Base-by-base conservation (phyloP, 1,139 yeast species). In the Hyphopichia burtonii region DNA sequence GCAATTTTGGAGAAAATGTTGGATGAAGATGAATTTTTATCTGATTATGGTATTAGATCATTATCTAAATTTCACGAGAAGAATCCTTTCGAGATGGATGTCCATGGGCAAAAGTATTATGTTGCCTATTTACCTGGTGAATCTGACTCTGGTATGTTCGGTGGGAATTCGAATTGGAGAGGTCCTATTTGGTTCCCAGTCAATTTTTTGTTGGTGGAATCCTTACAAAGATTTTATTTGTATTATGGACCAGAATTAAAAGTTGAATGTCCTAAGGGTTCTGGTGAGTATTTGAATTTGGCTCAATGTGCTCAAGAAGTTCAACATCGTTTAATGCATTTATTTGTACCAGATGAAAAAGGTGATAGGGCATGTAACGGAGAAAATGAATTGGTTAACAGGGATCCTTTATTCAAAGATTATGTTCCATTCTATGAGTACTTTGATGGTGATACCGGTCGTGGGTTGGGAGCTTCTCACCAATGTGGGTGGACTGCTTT, bases 111-210 rank as follows among this genome's bases (percentile, higher is more conserved):
- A 51, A 72, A 75, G 38, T 91, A 85, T 63, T 70, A 72, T 32
- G 96, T 91, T 30, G 81, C 79, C 48, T 91, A 91, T 63, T 78
- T 90, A 44, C 89, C 97, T 2, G 98, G 96, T 17, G 98, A 91
- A 62, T 86, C 96, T 17, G 94, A 89, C 58, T 85, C 96, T 3
- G 96, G 96, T 10, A 79, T 91, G 80, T 91, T 91, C 75, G 98
- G 98, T 43, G 98, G 98, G 51, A 91, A 91, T 61, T 89, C 96
- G 23, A 91, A 90, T 65, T 91, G 98, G 98, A 78, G 98, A 65
- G 98, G 98, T 4, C 97, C 98, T n/a, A 89, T 91, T 56, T 91
- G 98, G 98, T 89, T 91, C 73, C 96, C 98, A 19, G 89, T 90
- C 11, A 90, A 87, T 58, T 91, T 91, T 65, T 70, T 91, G 50